These are phyloP conservation scores for Hypoxylon intermedium DNA, from an alignment of 495 filamentous ascomycete genomes.

Conservation along the genomic window DNA sequence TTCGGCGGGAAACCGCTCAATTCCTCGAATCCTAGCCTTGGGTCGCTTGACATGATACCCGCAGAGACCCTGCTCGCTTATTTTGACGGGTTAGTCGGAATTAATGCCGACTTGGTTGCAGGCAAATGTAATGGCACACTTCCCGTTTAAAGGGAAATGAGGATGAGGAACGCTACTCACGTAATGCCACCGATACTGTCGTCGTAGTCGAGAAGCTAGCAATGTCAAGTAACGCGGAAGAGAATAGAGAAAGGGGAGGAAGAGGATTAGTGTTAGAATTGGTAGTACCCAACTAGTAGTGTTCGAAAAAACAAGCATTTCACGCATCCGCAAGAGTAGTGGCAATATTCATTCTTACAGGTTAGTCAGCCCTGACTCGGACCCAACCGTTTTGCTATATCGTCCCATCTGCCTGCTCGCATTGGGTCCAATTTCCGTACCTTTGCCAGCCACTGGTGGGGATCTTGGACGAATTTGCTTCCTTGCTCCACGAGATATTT, in stretches of 20 bases:
- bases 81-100: constrained; percentile 68
- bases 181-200: no score
- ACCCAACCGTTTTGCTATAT: constrained; percentile 58
- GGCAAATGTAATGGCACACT: constrained; percentile 40
- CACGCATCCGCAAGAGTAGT: neutral
- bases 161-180: no score
- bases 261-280: neutral
- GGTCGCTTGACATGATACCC: constrained; percentile 67
- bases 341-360: constrained; percentile 10
- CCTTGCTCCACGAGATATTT: constrained; percentile 51
- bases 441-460: constrained; percentile 67
- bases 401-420: constrained; percentile 71
- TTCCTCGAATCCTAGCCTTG: constrained; percentile 65
- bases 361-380: constrained; percentile 31
- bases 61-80: constrained; percentile 65
- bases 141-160: constrained; percentile 11
- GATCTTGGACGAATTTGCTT: constrained; percentile 47
- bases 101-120: constrained; percentile 52
- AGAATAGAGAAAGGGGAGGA: neutral
- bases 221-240: neutral
- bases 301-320: neutral
- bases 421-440: constrained; percentile 73
- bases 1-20: constrained; percentile 67
- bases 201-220: no score
- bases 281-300: neutral